These are phyloP conservation scores for Ophiobolus disseminans DNA, from an alignment of 2,329 filamentous ascomycete species.

Conservation along the genomic window DNA sequence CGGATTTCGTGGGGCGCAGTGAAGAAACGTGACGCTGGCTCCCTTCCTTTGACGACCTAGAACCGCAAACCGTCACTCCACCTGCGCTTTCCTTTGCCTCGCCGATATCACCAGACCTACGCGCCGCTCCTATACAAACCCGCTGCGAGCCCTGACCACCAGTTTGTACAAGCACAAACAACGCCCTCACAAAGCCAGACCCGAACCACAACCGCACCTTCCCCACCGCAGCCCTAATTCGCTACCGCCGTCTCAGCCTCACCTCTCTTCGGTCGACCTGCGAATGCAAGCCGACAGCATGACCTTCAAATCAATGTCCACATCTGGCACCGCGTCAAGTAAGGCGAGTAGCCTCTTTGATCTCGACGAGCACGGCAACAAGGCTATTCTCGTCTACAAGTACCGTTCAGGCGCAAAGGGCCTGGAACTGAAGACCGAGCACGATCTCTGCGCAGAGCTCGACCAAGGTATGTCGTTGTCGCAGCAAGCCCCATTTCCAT, in stretches of 20 bases:
- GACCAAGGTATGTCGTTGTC: conserved; percentile 41
- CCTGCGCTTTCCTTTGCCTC: conserved; percentile 21
- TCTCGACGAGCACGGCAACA: conserved; percentile 53
- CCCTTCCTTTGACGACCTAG: conserved; percentile 23
- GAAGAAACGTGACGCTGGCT: conserved; percentile 25
- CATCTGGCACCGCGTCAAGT: conserved; percentile 44
- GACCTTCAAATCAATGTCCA: conserved; percentile 56
- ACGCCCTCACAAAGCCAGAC: conserved; percentile 13
- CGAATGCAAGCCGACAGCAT: conserved; percentile 33
- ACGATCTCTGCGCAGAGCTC: conserved; percentile 51
- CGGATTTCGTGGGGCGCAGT: conserved; percentile 25
- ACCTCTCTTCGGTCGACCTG: conserved; percentile 20
- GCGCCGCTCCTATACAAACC: conserved; percentile 40
- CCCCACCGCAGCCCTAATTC: conserved; percentile 24
- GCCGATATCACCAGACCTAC: conserved; percentile 37
- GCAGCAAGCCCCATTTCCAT: not conserved
- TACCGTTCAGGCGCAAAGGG: conserved; percentile 50
- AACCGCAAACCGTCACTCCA: conserved; percentile 27
- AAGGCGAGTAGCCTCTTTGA: conserved; percentile 52
- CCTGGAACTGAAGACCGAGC: conserved; percentile 53
- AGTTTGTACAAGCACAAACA: conserved; percentile 30
- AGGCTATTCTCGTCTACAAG: conserved; percentile 55
- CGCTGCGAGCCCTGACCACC: conserved; percentile 24
- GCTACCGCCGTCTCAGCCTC: conserved; percentile 37
- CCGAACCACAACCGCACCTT: conserved; percentile 4